These are phyloP conservation scores for Aureobasidium sp. DNA, from an alignment of 2,329 filamentous ascomycete species.

Conservation along the genomic window DNA sequence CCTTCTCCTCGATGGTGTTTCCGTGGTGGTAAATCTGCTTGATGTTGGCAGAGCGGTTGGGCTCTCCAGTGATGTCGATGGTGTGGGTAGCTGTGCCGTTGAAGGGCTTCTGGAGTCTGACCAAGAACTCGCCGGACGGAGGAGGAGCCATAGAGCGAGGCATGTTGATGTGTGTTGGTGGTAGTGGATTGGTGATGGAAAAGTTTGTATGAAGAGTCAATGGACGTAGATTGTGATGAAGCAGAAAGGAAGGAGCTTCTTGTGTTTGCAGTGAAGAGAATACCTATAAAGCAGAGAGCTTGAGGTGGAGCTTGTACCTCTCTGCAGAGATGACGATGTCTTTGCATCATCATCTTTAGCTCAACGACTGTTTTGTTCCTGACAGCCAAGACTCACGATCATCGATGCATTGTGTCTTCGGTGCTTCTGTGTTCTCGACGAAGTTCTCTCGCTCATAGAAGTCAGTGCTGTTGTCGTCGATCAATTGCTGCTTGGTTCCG, in stretches of 20 bases:
- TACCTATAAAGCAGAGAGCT: not conserved
- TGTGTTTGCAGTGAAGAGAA: not conserved
- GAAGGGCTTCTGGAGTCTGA: slow-evolving; percentile 27
- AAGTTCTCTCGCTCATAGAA: not conserved
- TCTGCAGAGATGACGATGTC: not conserved
- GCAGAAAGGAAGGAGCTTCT: not conserved
- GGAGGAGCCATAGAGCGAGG: slow-evolving; percentile 22
- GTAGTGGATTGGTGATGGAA: not conserved
- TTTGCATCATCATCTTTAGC: not conserved
- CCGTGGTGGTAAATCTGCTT: slow-evolving; percentile 25
- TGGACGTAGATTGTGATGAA: not conserved
- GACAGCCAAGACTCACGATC: slow-evolving; percentile 6
- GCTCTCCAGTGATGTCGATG: slow-evolving; percentile 34
- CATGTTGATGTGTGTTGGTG: slow-evolving; percentile 1
- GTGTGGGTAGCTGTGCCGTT: slow-evolving; percentile 23
- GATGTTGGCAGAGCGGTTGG: slow-evolving; percentile 31
- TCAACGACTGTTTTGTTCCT: slow-evolving; percentile 3
- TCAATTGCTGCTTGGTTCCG: not conserved
- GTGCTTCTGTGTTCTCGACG: not conserved
- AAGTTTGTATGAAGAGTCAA: not conserved
- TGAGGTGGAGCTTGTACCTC: not conserved
- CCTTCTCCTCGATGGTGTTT: slow-evolving; percentile 29
- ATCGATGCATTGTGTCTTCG: not conserved
- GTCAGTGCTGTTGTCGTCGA: not conserved
- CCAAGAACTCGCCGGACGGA: slow-evolving; percentile 28